Percentiles rank a stretch among this genome's conserved stretches.
These are phyloP conservation scores for Fusarium praegraminearum DNA, from an alignment of 2,329 filamentous ascomycete species.

Conservation along the genomic window DNA sequence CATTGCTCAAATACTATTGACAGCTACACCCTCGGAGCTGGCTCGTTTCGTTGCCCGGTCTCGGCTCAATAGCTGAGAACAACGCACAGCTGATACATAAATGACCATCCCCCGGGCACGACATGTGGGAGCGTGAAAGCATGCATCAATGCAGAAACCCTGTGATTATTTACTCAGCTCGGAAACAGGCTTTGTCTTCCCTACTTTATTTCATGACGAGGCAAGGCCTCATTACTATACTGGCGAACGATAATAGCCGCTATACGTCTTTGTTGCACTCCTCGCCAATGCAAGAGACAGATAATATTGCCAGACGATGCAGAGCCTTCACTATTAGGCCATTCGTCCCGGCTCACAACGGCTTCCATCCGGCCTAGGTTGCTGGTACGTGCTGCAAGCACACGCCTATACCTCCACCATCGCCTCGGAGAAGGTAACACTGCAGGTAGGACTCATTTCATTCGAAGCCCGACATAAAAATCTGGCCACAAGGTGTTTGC, in stretches of 20 bases:
- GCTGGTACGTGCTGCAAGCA: slow-evolving; percentile 19
- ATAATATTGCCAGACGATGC: slow-evolving; percentile 3
- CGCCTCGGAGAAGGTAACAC: slow-evolving; percentile 30
- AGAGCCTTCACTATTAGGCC: background rate
- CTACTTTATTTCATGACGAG: background rate
- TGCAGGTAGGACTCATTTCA: slow-evolving; percentile 28
- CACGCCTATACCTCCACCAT: slow-evolving; percentile 17
- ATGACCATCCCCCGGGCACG: slow-evolving; percentile 27
- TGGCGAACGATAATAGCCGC: background rate
- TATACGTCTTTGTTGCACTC: slow-evolving; percentile 1
- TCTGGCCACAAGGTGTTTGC: slow-evolving; percentile 6
- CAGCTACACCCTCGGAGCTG: slow-evolving; percentile 19
- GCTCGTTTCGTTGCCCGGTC: slow-evolving; percentile 16
- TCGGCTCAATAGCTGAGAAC: slow-evolving; percentile 25
- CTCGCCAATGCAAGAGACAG: background rate
- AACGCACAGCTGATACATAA: slow-evolving; percentile 36
- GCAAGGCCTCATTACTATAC: slow-evolving; percentile 1
- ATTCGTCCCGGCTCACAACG: slow-evolving; percentile 6
- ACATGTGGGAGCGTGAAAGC: slow-evolving; percentile 28
- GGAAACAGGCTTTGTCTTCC: background rate
- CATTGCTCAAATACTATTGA: slow-evolving; percentile 7
- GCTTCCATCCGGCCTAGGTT: slow-evolving; percentile 13
- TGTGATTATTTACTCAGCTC: slow-evolving; percentile 1
- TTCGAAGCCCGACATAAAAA: slow-evolving; percentile 16
- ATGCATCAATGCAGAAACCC: slow-evolving; percentile 5